Evolutionary conservation across 345 rosid genomes (phyloP).

Genomic region (Aquilaria yunnanensis): DNA sequence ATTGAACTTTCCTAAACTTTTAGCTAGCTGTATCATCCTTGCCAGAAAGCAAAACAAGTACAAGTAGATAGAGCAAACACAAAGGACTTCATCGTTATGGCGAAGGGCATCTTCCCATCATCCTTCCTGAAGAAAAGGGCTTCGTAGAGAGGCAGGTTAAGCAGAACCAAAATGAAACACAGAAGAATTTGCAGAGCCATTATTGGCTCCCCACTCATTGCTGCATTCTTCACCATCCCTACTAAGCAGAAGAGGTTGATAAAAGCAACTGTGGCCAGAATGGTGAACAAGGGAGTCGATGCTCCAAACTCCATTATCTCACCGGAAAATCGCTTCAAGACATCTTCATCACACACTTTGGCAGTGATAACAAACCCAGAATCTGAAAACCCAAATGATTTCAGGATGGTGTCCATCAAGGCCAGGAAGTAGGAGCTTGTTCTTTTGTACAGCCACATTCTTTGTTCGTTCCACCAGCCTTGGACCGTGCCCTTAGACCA

Average conservation of each 20-base stretch:
- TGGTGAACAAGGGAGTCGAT: slow-evolving; percentile 49
- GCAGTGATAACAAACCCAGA: slow-evolving; percentile 52
- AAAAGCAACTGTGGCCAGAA: slow-evolving; percentile 58
- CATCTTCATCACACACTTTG: slow-evolving; percentile 63
- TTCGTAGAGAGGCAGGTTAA: slow-evolving; percentile 62
- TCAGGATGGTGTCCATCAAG: slow-evolving; percentile 36
- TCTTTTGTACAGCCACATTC: slow-evolving; percentile 72
- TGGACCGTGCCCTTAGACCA: slow-evolving; percentile 48
- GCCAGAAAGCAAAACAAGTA: slow-evolving; percentile 23
- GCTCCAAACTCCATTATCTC: slow-evolving; percentile 77
- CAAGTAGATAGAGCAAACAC: slow-evolving; percentile 36
- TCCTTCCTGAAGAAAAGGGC: slow-evolving; percentile 55
- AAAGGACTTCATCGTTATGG: slow-evolving; percentile 33
- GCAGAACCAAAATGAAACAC: slow-evolving; percentile 37
- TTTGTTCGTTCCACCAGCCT: slow-evolving; percentile 78
- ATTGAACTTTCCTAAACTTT: too few species aligned
- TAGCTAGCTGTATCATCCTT: too few species aligned
- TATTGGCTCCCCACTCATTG: slow-evolving; percentile 7
- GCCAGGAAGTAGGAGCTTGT: slow-evolving; percentile 65
- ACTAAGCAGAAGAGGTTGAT: slow-evolving; percentile 41
- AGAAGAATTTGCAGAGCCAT: slow-evolving; percentile 43
- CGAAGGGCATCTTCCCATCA: slow-evolving; percentile 54
- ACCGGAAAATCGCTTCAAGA: slow-evolving; percentile 32
- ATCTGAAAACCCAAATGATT: slow-evolving; percentile 35
- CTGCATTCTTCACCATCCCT: slow-evolving; percentile 11